Evolutionary conservation across 768 basidiomycete genomes (phyloP).

Genomic region (Termitomyces sp.): DNA sequence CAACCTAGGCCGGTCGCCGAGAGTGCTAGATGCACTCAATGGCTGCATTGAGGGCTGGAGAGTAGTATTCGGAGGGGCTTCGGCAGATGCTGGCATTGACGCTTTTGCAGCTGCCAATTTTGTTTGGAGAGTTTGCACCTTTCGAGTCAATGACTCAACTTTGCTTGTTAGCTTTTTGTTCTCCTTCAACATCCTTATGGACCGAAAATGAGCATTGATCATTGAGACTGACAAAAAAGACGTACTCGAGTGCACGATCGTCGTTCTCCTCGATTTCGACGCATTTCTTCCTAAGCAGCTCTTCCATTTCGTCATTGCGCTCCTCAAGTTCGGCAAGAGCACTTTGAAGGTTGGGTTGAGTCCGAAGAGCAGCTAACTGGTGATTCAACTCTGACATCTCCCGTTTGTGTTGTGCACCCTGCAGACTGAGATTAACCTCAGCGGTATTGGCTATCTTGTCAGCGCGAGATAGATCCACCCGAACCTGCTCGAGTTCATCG

Average conservation of each 20-base stretch:
- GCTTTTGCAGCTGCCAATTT: constrained; percentile 57
- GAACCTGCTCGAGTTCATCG: constrained; percentile 35
- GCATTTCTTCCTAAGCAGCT: constrained; percentile 61
- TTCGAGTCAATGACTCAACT: constrained; percentile 67
- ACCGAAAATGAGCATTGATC: constrained; percentile 4
- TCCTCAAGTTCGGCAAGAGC: constrained; percentile 60
- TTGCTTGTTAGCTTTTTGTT: constrained; percentile 72
- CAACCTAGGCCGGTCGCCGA: constrained; percentile 23
- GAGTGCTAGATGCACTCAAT: background rate
- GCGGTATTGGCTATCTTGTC: constrained; percentile 58
- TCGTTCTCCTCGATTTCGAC: constrained; percentile 82
- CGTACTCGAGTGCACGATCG: constrained; percentile 74
- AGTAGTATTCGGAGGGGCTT: constrained; percentile 8
- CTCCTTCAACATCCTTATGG: constrained; percentile 63
- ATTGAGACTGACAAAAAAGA: constrained; percentile 12
- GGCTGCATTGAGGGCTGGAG: constrained; percentile 10
- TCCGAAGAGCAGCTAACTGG: constrained; percentile 48
- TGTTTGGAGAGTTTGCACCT: constrained; percentile 65
- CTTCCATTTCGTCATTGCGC: constrained; percentile 72
- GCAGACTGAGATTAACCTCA: constrained; percentile 62
- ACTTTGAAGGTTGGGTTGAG: constrained; percentile 50
- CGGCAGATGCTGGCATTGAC: constrained; percentile 18
- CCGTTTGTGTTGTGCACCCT: constrained; percentile 63
- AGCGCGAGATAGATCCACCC: constrained; percentile 40
- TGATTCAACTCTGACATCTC: constrained; percentile 52